A percentile compares a stretch with the other conserved stretches of the same genome.
Conservation (phyloP, 2,329 filamentous ascomycete genomes). For the Penicillium sp. region DNA sequence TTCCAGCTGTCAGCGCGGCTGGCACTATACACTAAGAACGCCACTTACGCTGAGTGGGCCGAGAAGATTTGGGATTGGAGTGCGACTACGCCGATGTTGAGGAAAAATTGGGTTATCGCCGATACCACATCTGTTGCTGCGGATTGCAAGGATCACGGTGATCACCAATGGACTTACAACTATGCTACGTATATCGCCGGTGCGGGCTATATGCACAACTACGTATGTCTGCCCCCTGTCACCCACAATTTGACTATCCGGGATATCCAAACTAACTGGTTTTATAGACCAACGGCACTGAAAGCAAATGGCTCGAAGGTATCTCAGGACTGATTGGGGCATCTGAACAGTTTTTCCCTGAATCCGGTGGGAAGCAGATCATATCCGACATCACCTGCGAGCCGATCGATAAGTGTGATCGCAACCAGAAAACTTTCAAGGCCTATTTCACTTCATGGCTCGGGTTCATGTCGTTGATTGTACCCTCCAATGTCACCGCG, state of each 20-base stretch:
- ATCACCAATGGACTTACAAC: conserved; percentile 64
- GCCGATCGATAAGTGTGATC: conserved; percentile 56
- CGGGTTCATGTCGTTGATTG: conserved; percentile 57
- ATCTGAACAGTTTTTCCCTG: conserved; percentile 48
- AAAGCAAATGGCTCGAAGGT: conserved; percentile 52
- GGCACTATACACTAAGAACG: conserved; percentile 61
- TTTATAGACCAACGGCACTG: conserved; percentile 47
- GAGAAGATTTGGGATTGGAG: conserved; percentile 62
- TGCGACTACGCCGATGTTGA: conserved; percentile 54
- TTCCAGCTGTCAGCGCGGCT: conserved; percentile 75
- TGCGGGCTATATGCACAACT: conserved; percentile 66
- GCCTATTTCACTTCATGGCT: conserved; percentile 66
- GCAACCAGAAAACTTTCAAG: conserved; percentile 69
- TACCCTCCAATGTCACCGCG: conserved; percentile 51
- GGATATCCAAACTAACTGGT: conserved; percentile 26
- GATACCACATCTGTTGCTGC: conserved; percentile 58
- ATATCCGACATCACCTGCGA: conserved; percentile 67
- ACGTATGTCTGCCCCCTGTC: background rate
- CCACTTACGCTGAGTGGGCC: conserved; percentile 62
- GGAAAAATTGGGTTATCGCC: conserved; percentile 59
- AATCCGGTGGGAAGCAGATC: conserved; percentile 45
- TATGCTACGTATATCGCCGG: conserved; percentile 58
- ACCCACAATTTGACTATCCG: background rate
- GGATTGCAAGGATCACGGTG: conserved; percentile 62
- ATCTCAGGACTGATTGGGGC: conserved; percentile 55